phyloP scores from a whole-genome alignment of 2,329 filamentous ascomycete genomes.

The Dactylellina drechsleri region DNA sequence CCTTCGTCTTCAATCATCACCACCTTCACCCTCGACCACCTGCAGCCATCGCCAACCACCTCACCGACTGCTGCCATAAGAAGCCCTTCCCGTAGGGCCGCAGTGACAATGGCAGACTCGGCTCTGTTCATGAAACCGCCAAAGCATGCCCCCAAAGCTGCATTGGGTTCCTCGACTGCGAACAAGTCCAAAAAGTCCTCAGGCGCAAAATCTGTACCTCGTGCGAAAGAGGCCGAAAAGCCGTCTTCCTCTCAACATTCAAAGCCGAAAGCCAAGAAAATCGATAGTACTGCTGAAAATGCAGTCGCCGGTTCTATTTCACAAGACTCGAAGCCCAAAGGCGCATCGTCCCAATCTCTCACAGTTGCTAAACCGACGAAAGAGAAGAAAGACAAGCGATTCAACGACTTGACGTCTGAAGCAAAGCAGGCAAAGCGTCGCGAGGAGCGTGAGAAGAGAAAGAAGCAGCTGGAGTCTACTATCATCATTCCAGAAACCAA shows the following conservation, averaged over 20 bases:
- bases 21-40: conserved; percentile 24
- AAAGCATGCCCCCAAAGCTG: conserved; percentile 32
- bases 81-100: conserved; percentile 1
- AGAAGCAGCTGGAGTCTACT: conserved; percentile 23
- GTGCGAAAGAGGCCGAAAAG: conserved; percentile 40
- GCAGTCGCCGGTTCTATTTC: conserved; percentile 17
- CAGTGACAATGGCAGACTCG: conserved; percentile 44
- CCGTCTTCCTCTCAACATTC: conserved; percentile 11
- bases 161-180: conserved; percentile 15
- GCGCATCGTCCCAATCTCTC: conserved; percentile 4
- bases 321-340: conserved; percentile 15
- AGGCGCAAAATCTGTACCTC: conserved; percentile 29
- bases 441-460: conserved; percentile 44
- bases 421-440: conserved; percentile 46
- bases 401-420: conserved; percentile 37
- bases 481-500: conserved; percentile 6
- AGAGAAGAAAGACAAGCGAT: conserved; percentile 47
- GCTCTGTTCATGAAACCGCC: conserved; percentile 6
- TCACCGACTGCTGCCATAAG: conserved; percentile 5
- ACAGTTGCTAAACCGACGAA: conserved; percentile 14
- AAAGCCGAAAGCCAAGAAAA: conserved; percentile 50
- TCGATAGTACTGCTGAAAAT: conserved; percentile 31
- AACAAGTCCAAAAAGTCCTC: conserved; percentile 33
- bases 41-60: conserved; percentile 7
- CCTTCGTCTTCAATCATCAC: conserved; percentile 11